Evolutionary conservation across 495 filamentous ascomycete genomes (phyloP).

Genomic region (Neurospora tetraspora): DNA sequence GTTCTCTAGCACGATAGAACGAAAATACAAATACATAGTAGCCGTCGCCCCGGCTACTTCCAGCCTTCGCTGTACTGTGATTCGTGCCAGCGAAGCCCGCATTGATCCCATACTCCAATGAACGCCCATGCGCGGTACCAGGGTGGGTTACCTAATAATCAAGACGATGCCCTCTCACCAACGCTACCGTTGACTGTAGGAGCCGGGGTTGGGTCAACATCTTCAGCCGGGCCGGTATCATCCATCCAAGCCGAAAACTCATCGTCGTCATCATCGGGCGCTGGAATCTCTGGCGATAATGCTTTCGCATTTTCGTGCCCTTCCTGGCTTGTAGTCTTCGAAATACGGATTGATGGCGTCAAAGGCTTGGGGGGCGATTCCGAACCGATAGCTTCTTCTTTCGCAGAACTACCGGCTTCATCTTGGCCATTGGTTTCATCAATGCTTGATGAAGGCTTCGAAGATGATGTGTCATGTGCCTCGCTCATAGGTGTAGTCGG

Average conservation of each 20-base stretch:
- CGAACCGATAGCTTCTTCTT: not conserved
- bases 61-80: not conserved
- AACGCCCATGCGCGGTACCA: not conserved
- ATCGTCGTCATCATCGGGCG: constrained; percentile 1
- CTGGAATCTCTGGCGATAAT: not conserved
- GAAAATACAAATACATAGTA: not conserved
- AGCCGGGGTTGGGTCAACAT: not conserved
- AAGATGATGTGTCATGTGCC: constrained; percentile 18
- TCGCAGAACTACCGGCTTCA: not conserved
- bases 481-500: constrained; percentile 39
- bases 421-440: constrained; percentile 9
- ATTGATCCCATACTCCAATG: not conserved
- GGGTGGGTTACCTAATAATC: not conserved
- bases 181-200: not conserved
- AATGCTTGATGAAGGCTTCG: constrained; percentile 37
- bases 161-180: not conserved
- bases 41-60: not conserved
- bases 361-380: not conserved
- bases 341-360: not conserved
- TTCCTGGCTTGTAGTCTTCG: not conserved
- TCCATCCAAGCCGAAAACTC: constrained; percentile 29
- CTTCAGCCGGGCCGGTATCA: constrained; percentile 8
- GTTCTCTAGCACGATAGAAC: not conserved
- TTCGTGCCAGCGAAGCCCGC: not conserved
- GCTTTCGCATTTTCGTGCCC: not conserved